These are phyloP conservation scores for Cymbidium sinense DNA, from an alignment of 106 monocot genomes.

Conservation along the genomic window DNA sequence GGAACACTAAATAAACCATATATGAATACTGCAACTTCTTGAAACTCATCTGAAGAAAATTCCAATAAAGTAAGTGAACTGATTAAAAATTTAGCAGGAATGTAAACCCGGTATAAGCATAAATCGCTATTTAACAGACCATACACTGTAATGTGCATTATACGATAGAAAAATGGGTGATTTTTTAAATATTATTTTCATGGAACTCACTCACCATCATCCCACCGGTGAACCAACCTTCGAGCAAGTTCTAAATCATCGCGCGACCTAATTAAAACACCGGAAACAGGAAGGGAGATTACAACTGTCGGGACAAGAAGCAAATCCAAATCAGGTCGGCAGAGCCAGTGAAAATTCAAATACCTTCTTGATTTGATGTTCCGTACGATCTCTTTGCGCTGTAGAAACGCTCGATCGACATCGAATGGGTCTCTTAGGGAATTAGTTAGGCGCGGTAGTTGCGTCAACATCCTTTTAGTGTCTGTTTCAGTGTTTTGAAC, in stretches of 20 bases:
- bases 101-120: background rate
- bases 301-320: background rate
- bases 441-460: conserved; percentile 67
- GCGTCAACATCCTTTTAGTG: conserved; percentile 45
- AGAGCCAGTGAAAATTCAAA: background rate
- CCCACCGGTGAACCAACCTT: conserved; percentile 65
- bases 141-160: background rate
- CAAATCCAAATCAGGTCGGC: background rate
- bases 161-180: background rate
- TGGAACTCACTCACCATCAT: conserved; percentile 53
- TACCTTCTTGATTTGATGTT: conserved; percentile 53
- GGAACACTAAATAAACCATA: conserved; percentile 47
- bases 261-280: conserved; percentile 30
- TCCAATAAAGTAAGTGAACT: background rate
- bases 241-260: conserved; percentile 66
- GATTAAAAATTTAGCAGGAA: background rate
- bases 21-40: conserved; percentile 38
- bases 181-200: background rate
- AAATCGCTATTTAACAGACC: background rate
- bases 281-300: background rate
- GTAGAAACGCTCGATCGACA: conserved; percentile 75
- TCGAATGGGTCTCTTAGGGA: conserved; percentile 68
- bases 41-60: conserved; percentile 57
- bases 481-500: background rate
- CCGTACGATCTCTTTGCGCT: conserved; percentile 46